phyloP scores from a whole-genome alignment of 345 rosid genomes.

The Iberis pinnata region DNA sequence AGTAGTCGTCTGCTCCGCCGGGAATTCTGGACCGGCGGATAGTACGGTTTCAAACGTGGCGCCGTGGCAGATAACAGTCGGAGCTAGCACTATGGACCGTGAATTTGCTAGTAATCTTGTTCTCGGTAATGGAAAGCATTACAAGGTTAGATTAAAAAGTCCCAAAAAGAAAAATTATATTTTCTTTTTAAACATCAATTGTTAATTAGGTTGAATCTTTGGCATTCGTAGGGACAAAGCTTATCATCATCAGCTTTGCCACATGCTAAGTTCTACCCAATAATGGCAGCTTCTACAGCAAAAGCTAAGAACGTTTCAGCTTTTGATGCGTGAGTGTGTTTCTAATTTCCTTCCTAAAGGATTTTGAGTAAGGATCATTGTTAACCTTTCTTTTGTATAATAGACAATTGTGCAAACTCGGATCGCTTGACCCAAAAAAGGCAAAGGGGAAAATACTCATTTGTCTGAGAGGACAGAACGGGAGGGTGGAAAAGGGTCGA shows the following conservation, averaged over 20 bases:
- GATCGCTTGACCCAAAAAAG: constrained; percentile 54
- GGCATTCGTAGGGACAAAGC: constrained; percentile 59
- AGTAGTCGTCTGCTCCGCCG: constrained; percentile 64
- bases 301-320: constrained; percentile 42
- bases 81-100: constrained; percentile 81
- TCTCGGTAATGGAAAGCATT: constrained; percentile 46
- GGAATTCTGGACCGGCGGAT: constrained; percentile 72
- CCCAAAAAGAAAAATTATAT: too few species aligned
- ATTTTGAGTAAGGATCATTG: not conserved
- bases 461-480: constrained; percentile 54
- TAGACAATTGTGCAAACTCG: constrained; percentile 50
- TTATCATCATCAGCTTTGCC: constrained; percentile 44
- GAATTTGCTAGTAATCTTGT: constrained; percentile 62
- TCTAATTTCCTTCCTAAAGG: too few species aligned
- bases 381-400: constrained; percentile 9
- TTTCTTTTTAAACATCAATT: too few species aligned
- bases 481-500: constrained; percentile 50
- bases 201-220: not conserved
- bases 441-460: constrained; percentile 64
- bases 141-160: constrained; percentile 41
- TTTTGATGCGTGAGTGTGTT: constrained; percentile 49
- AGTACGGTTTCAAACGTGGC: constrained; percentile 58
- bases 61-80: constrained; percentile 89
- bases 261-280: constrained; percentile 40
- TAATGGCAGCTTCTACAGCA: constrained; percentile 52